Conservation (phyloP, 805 yeast genomes). For the Pichia kluyveri region DNA sequence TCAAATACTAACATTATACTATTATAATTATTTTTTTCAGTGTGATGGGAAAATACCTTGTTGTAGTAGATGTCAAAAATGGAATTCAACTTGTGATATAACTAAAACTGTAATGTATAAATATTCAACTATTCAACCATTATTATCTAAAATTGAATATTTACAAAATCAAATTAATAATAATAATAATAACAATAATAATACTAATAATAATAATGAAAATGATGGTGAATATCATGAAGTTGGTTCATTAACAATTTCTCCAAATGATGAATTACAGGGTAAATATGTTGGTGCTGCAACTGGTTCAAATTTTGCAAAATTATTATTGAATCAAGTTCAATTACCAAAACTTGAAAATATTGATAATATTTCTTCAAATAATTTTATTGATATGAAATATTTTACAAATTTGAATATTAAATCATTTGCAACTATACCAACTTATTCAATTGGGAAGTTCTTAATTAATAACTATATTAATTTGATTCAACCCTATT, state of each 20-base stretch:
- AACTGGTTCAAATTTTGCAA: conserved; percentile 19
- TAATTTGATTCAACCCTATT: conserved; percentile 14
- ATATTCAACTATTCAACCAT: conserved; percentile 14
- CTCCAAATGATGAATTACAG: conserved; percentile 7
- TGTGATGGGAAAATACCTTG: conserved; percentile 17
- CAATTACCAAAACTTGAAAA: conserved; percentile 12
- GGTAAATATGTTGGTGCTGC: conserved; percentile 19
- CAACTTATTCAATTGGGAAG: conserved; percentile 11
- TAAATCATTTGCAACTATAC: conserved; percentile 17
- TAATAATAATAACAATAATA: not conserved
- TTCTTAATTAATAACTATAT: conserved; percentile 12
- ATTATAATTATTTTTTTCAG: too few relatives aligned
- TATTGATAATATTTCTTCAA: not conserved
- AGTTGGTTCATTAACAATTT: conserved; percentile 17
- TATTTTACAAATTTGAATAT: conserved; percentile 2
- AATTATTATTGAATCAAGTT: conserved; percentile 15
- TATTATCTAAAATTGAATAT: conserved; percentile 7
- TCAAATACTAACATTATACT: too few relatives aligned
- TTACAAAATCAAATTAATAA: not conserved
- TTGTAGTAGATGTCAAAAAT: conserved; percentile 16
- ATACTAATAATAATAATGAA: too few relatives aligned
- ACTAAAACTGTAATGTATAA: conserved; percentile 14
- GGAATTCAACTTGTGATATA: conserved; percentile 14
- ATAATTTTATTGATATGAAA: conserved; percentile 12
- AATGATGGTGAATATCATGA: conserved; percentile 10